Evolutionary conservation across 495 filamentous ascomycete species (phyloP).

Genomic region (Thermothielavioides terrestris): DNA sequence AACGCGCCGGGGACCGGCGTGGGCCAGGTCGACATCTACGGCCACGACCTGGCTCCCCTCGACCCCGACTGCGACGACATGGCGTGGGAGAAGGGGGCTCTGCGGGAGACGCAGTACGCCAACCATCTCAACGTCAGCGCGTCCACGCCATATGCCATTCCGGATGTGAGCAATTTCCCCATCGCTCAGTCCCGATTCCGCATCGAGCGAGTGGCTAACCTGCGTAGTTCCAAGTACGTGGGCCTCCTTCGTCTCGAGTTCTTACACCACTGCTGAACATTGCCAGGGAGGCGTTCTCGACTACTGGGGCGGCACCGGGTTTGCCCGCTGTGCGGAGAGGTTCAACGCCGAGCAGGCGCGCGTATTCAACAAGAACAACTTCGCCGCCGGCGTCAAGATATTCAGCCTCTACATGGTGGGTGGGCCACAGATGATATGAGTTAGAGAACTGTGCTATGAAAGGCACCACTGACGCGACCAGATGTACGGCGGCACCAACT

Average conservation of each 20-base stretch:
- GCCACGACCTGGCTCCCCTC: conserved; percentile 65
- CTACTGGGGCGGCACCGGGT: conserved; percentile 70
- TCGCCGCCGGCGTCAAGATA: conserved; percentile 45
- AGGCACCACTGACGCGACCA: conserved; percentile 17
- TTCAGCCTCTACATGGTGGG: conserved; percentile 55
- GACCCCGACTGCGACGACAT: conserved; percentile 52
- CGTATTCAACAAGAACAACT: conserved; percentile 75
- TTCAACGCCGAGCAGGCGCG: conserved; percentile 63
- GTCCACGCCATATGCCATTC: conserved; percentile 56
- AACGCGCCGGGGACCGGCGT: conserved; percentile 56
- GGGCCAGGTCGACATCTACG: conserved; percentile 66
- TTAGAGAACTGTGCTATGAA: conserved; percentile 8
- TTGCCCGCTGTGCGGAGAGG: conserved; percentile 52
- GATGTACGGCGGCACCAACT: conserved; percentile 72
- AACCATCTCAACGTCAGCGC: conserved; percentile 31
- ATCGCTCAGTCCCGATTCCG: neutral
- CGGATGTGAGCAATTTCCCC: conserved; percentile 46
- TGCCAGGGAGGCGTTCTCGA: conserved; percentile 13
- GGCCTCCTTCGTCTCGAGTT: neutral
- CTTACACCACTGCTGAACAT: neutral
- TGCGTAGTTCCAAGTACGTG: conserved; percentile 9
- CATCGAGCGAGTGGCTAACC: neutral
- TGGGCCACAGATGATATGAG: neutral
- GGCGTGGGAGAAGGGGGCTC: conserved; percentile 38
- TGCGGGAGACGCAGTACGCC: conserved; percentile 35